phyloP scores from a whole-genome alignment of 1,139 yeast genomes.

The Saccharomyces hybrid region DNA sequence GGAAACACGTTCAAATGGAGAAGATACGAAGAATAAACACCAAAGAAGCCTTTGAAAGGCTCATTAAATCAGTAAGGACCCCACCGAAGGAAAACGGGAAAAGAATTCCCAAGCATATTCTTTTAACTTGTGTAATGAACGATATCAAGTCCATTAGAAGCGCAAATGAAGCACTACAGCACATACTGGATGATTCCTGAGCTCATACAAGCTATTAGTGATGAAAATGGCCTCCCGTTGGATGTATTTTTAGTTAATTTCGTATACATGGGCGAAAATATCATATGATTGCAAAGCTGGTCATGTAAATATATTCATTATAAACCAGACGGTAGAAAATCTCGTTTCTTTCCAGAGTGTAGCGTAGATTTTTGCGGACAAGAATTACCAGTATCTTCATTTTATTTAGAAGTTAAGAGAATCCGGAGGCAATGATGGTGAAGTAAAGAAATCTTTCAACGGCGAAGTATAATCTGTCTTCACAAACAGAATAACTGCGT shows the following conservation, averaged over 20 bases:
- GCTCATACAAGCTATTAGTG: background rate
- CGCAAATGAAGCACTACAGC: conserved; percentile 26
- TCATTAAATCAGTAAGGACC: conserved; percentile 17
- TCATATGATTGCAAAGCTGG: background rate
- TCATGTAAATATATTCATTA: background rate
- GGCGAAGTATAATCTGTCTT: background rate
- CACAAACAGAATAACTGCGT: background rate
- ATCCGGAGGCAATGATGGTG: background rate
- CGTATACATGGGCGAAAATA: background rate
- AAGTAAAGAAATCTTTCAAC: too few relatives aligned
- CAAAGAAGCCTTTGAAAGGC: conserved; percentile 25
- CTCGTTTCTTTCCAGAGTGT: background rate
- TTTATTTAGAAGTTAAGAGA: background rate
- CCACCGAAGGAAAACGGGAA: conserved; percentile 19
- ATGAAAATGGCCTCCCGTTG: background rate
- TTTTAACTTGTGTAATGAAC: conserved; percentile 24
- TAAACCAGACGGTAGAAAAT: background rate
- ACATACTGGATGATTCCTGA: conserved; percentile 1
- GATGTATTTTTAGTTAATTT: background rate
- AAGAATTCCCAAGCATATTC: conserved; percentile 27
- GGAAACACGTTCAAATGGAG: conserved; percentile 32
- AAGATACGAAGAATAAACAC: conserved; percentile 28
- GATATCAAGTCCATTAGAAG: conserved; percentile 23
- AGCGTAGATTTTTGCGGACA: background rate
- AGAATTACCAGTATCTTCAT: background rate